Evolutionary conservation across 306 rosid genomes (phyloP), one percentile per base, ranked within the genome.

Genomic region (Alnus glutinosa): DNA sequence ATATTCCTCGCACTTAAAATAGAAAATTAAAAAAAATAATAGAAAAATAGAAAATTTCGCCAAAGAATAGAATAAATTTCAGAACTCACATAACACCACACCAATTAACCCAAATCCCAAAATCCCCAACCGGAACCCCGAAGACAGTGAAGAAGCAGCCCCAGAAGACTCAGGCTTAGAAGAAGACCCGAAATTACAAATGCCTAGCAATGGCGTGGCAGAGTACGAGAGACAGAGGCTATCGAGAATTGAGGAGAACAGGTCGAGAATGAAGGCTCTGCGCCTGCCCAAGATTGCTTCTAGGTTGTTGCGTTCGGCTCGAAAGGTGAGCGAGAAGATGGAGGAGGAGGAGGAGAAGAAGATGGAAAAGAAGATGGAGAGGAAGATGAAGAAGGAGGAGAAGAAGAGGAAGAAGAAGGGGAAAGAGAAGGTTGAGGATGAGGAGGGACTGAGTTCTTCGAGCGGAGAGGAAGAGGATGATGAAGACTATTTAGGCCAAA

Each of bases 211-310:
- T 68, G 5, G 47, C 75, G 74, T 9, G 59, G 58, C 90, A 30
- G 89, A 89, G 68, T 92, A 91, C 80, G 98, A 92, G 89, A 85
- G 89, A 69, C 97, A 88, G 80, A 89, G 97, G 88, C 86, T 86
- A 2, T 84, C 86, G 8, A 87, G 94, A 81, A 95, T 92, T 30
- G 89, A 92, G 14, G 96, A 90, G 80, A 95, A 92, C 92, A 89
- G 73, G 85, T 90, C 87, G 0, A 92, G 90, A 74, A 85, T 95
- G 85, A 90, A 89, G 79, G 97, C 98, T 61, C 59, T 95, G 62
- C 96, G 97, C 7, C 77, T 95, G 71, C 84, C 84, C 76, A 85
- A 87, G 70, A 76, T 95, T 74, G 90, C 90, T 0, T 86, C 93
- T 5, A 82, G 91, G n/a, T 68, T 92, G n/a, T 81, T 80, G 87